Evolutionary conservation across 805 yeast species (phyloP).

Genomic region (Wickerhamiella cacticola): DNA sequence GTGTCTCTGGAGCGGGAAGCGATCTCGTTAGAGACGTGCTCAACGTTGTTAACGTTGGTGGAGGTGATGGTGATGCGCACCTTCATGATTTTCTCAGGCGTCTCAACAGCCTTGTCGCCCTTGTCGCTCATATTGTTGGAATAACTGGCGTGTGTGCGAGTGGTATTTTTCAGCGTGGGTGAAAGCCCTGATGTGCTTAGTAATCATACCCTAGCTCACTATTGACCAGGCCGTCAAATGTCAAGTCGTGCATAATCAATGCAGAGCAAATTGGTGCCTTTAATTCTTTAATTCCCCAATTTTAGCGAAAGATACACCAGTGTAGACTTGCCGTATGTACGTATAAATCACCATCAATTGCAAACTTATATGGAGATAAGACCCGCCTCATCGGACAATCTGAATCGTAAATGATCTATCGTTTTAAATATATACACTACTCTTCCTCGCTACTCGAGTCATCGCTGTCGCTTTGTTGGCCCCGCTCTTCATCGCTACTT

Average conservation of each 20-base stretch:
- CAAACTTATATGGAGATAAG: no score
- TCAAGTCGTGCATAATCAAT: no score
- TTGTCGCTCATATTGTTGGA: constrained; percentile 31
- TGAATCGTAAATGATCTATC: no score
- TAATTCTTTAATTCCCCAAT: no score
- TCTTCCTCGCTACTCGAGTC: constrained; percentile 30
- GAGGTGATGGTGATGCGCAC: constrained; percentile 98
- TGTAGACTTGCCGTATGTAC: no score
- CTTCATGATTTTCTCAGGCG: constrained; percentile 78
- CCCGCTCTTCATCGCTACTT: constrained; percentile 22
- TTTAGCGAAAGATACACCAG: no score
- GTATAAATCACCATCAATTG: no score
- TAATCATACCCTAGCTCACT: background rate
- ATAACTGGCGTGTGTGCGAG: constrained; percentile 5
- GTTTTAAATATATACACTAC: constrained; percentile 17
- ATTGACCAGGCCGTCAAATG: background rate
- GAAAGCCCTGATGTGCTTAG: background rate
- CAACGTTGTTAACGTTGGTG: constrained; percentile 96
- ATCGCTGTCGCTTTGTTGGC: constrained; percentile 22
- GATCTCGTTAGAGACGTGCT: constrained; percentile 86
- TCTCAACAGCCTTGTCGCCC: constrained; percentile 69
- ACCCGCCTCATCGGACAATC: no score
- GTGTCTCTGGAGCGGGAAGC: constrained; percentile 73
- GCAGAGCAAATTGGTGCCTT: no score
- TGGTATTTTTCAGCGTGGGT: constrained; percentile 4